phyloP scores from a whole-genome alignment of 768 basidiomycete genomes.

The Favolaschia claudopus region DNA sequence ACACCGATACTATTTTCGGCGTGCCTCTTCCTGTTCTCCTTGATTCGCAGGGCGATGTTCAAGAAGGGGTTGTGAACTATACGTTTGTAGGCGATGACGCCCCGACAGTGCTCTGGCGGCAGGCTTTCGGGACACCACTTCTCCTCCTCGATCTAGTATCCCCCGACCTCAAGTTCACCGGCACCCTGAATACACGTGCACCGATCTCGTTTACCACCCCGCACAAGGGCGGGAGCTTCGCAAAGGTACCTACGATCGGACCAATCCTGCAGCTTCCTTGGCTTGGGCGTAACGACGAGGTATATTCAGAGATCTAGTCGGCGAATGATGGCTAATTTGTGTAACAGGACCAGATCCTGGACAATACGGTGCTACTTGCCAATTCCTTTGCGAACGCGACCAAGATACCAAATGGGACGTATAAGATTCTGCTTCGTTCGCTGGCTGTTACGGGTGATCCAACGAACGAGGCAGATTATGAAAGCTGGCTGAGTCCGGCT shows the following conservation, averaged over 20 bases:
- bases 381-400: conserved; percentile 55
- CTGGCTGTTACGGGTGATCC: conserved; percentile 52
- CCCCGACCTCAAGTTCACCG: conserved; percentile 46
- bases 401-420: conserved; percentile 49
- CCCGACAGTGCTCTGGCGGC: conserved; percentile 51
- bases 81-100: conserved; percentile 52
- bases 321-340: not conserved
- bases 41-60: conserved; percentile 48
- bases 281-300: conserved; percentile 23
- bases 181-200: conserved; percentile 45
- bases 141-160: conserved; percentile 58
- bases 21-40: conserved; percentile 50
- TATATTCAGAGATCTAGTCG: not conserved
- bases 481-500: conserved; percentile 55
- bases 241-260: conserved; percentile 29
- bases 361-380: conserved; percentile 33
- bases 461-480: conserved; percentile 51
- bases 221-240: conserved; percentile 45
- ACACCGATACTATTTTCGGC: conserved; percentile 57
- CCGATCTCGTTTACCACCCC: conserved; percentile 46
- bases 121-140: conserved; percentile 56
- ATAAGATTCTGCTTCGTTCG: conserved; percentile 48
- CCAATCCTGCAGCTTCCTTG: conserved; percentile 9
- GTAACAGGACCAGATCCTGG: conserved; percentile 30
- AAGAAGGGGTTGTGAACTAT: conserved; percentile 50